Percentiles rank a stretch among this genome's conserved stretches.
These are phyloP conservation scores for Penicillium sp. DNA, from an alignment of 2,329 filamentous ascomycete species.

Conservation along the genomic window DNA sequence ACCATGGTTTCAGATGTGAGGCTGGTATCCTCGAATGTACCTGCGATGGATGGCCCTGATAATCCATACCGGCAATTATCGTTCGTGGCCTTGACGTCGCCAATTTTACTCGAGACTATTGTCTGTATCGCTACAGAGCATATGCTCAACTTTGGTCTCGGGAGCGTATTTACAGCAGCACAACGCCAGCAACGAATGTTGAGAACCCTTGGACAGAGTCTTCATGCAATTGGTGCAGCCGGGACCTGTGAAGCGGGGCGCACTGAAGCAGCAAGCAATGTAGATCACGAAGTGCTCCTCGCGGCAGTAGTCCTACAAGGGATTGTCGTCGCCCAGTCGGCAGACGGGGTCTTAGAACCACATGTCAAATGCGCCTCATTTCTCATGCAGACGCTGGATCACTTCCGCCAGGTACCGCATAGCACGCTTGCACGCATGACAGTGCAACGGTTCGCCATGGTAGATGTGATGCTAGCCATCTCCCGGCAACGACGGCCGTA, in stretches of 20 bases:
- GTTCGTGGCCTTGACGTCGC: constrained; percentile 18
- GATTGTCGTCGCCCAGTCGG: constrained; percentile 20
- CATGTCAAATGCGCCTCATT: constrained; percentile 21
- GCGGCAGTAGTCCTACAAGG: constrained; percentile 21
- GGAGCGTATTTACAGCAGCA: constrained; percentile 17
- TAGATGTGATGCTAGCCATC: constrained; percentile 23
- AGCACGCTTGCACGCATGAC: constrained; percentile 15
- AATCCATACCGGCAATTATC: constrained; percentile 23
- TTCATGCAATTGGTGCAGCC: constrained; percentile 8
- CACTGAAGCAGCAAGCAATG: neutral
- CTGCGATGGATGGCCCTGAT: constrained; percentile 21
- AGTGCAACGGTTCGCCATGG: constrained; percentile 23
- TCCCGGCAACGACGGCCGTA: constrained; percentile 20
- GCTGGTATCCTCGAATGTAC: constrained; percentile 22
- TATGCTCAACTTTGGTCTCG: constrained; percentile 23
- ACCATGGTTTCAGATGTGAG: constrained; percentile 16
- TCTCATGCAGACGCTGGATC: constrained; percentile 19
- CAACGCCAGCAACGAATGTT: constrained; percentile 22
- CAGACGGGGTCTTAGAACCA: constrained; percentile 21
- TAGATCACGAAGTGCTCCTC: constrained; percentile 18
- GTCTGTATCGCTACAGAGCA: constrained; percentile 24
- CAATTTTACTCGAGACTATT: constrained; percentile 21
- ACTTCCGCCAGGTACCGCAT: constrained; percentile 13
- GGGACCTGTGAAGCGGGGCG: neutral
- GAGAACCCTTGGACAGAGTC: constrained; percentile 16